Evolutionary conservation across 805 yeast species (phyloP).

Genomic region (Candida sakaeoensis): DNA sequence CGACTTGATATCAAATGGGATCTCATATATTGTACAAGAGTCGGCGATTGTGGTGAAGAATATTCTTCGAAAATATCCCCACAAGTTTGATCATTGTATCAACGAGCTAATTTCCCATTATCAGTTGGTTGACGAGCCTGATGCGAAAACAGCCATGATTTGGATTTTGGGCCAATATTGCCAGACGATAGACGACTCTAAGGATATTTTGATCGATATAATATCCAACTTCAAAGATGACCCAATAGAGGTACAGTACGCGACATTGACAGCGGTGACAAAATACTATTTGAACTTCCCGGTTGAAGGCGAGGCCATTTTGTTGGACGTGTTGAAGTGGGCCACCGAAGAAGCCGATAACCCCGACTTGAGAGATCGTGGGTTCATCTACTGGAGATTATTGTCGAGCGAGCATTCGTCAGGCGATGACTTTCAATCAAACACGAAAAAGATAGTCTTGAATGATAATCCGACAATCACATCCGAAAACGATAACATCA

Average conservation of each 20-base stretch:
- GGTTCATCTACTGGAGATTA: constrained; percentile 80
- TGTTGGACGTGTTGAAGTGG: constrained; percentile 55
- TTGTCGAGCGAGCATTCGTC: constrained; percentile 45
- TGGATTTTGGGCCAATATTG: constrained; percentile 84
- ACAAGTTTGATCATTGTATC: constrained; percentile 38
- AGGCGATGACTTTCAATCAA: constrained; percentile 36
- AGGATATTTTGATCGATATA: constrained; percentile 39
- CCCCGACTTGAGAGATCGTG: constrained; percentile 86
- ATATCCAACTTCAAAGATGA: constrained; percentile 55
- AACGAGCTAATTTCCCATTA: constrained; percentile 27
- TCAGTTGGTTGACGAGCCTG: constrained; percentile 63
- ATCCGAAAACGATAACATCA: constrained; percentile 65
- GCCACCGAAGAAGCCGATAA: constrained; percentile 74
- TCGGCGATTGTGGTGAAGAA: constrained; percentile 71
- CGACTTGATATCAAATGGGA: constrained; percentile 58
- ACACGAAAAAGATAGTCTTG: constrained; percentile 49
- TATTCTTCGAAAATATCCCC: constrained; percentile 73
- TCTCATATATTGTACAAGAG: constrained; percentile 77
- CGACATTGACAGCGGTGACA: constrained; percentile 69
- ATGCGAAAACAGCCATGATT: constrained; percentile 69
- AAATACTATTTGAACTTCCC: constrained; percentile 64
- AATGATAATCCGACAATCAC: constrained; percentile 61
- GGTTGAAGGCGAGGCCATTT: constrained; percentile 48
- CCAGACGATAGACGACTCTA: constrained; percentile 41
- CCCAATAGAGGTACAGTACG: constrained; percentile 67